phyloP scores from a whole-genome alignment of 108 stramenopile species.

The Pseudonitzschia multistriata region DNA sequence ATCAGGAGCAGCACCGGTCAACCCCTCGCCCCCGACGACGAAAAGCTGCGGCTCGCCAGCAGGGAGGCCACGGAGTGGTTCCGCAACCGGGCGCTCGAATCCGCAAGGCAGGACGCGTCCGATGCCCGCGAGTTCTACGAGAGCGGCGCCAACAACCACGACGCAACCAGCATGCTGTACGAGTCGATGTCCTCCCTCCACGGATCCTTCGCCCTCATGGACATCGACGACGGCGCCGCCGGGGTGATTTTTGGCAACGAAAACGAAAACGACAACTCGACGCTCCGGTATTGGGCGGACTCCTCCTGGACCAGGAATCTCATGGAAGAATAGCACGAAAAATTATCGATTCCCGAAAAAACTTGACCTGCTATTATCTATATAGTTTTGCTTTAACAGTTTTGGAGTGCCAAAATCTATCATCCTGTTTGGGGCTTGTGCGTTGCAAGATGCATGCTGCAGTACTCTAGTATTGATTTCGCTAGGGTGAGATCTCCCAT shows the following conservation, averaged over 20 bases:
- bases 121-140: background rate
- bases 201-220: conserved; percentile 2
- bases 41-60: conserved; percentile 12
- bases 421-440: too few species aligned
- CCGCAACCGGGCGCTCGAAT: conserved; percentile 14
- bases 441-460: too few species aligned
- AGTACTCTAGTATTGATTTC: too few species aligned
- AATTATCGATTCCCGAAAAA: too few species aligned
- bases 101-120: conserved; percentile 21
- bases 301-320: conserved; percentile 8
- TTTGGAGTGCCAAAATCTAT: too few species aligned
- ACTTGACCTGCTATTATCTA: too few species aligned
- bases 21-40: too few species aligned
- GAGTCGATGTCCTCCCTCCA: too few species aligned
- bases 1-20: too few species aligned
- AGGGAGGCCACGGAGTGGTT: conserved; percentile 23
- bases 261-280: background rate
- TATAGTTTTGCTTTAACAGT: too few species aligned
- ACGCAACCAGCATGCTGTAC: background rate
- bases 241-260: background rate
- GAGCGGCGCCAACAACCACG: background rate
- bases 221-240: background rate
- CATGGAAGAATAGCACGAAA: conserved; percentile 15
- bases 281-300: conserved; percentile 1
- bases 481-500: too few species aligned